Evolutionary conservation across 2,329 filamentous ascomycete genomes (phyloP).

Genomic region (Salinomyces thailandicus): DNA sequence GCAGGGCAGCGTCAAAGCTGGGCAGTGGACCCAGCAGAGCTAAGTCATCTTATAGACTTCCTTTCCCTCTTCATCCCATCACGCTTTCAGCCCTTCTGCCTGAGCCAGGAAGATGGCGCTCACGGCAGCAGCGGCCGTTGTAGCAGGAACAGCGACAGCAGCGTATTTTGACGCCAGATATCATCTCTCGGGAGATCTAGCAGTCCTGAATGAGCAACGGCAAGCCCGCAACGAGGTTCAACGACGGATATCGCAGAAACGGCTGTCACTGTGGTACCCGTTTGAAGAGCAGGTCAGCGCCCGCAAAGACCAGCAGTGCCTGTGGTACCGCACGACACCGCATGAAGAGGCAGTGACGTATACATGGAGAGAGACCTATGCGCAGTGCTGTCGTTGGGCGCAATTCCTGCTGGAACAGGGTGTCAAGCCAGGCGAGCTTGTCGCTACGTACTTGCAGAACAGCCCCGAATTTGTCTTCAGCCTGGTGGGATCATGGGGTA

Average conservation of each 20-base stretch:
- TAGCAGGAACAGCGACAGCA: constrained; percentile 7
- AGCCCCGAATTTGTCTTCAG: constrained; percentile 27
- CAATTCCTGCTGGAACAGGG: constrained; percentile 45
- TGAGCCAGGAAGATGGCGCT: no score
- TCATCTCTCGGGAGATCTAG: constrained; percentile 52
- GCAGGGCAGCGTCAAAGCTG: no score
- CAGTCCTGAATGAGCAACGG: constrained; percentile 34
- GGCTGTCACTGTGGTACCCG: constrained; percentile 53
- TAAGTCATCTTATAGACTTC: no score
- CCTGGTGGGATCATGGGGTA: constrained; percentile 21
- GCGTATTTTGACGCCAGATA: constrained; percentile 60
- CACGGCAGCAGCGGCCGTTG: constrained; percentile 3
- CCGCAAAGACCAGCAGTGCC: constrained; percentile 36
- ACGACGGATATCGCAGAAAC: constrained; percentile 35
- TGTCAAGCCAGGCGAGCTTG: constrained; percentile 24
- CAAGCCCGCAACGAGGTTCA: constrained; percentile 26
- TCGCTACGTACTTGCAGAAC: constrained; percentile 27
- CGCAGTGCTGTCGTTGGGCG: constrained; percentile 48
- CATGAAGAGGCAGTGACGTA: constrained; percentile 26
- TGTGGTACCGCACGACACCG: constrained; percentile 55
- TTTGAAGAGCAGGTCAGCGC: constrained; percentile 37
- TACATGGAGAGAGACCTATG: constrained; percentile 47
- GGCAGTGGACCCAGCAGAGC: no score
- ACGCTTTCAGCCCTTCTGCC: not conserved
- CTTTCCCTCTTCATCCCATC: no score